phyloP scores from a whole-genome alignment of 2,329 filamentous ascomycete species.

The Calonectria multiphialidica region DNA sequence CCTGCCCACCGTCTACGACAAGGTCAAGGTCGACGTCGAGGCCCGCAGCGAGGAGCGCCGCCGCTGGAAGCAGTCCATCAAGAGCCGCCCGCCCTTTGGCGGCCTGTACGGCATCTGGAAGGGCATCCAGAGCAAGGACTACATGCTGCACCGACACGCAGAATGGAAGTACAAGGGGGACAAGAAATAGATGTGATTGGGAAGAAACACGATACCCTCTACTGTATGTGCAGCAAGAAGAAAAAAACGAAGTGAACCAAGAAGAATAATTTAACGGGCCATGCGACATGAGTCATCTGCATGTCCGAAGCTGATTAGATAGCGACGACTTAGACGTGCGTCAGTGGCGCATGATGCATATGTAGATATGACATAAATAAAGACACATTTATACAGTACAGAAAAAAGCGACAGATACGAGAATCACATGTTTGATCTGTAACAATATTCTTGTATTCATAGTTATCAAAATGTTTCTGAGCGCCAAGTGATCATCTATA shows the following conservation, averaged over 20 bases:
- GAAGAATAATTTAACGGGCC: neutral
- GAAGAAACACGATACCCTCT: conserved; percentile 29
- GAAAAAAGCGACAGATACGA: neutral
- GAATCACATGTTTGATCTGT: conserved; percentile 1
- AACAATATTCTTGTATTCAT: conserved; percentile 40
- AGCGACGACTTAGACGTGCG: neutral
- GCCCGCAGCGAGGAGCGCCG: conserved; percentile 54
- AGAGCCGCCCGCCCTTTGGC: conserved; percentile 66
- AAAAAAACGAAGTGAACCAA: neutral
- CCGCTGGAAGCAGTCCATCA: conserved; percentile 56
- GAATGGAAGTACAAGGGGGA: conserved; percentile 64
- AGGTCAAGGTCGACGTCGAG: conserved; percentile 70
- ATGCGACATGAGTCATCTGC: neutral
- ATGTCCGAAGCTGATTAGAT: neutral
- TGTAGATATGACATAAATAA: neutral
- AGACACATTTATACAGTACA: conserved; percentile 12
- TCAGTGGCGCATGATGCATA: neutral
- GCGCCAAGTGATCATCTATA: conserved; percentile 38
- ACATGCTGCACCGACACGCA: conserved; percentile 64
- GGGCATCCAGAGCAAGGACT: conserved; percentile 69
- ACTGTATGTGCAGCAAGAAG: neutral
- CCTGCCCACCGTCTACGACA: conserved; percentile 78
- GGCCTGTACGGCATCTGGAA: conserved; percentile 71
- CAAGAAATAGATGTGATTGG: conserved; percentile 29
- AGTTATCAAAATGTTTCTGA: conserved; percentile 33